Evolutionary conservation across 805 yeast species (phyloP).

Genomic region (Candida nitratophila): DNA sequence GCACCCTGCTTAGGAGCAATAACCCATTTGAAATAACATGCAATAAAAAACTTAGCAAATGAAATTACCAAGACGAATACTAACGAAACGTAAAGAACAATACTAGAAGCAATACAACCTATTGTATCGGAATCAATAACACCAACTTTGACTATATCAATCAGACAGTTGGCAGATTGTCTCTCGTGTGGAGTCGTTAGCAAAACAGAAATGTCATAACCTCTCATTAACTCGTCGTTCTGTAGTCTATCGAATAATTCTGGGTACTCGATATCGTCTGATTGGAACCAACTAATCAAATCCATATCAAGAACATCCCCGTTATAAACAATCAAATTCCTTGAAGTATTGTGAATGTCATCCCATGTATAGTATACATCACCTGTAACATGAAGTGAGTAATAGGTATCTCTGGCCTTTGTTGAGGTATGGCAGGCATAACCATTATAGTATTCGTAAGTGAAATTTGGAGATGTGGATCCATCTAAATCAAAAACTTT

Average conservation of each 20-base stretch:
- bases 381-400: conserved; percentile 50
- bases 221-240: conserved; percentile 47
- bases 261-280: conserved; percentile 68
- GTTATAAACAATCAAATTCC: conserved; percentile 81
- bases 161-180: conserved; percentile 69
- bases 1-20: conserved; percentile 80
- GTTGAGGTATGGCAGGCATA: conserved; percentile 87
- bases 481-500: conserved; percentile 65
- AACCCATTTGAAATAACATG: conserved; percentile 85
- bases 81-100: conserved; percentile 75
- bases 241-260: conserved; percentile 57
- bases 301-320: conserved; percentile 84
- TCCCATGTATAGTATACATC: conserved; percentile 90
- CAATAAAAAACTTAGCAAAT: conserved; percentile 68
- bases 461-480: conserved; percentile 55
- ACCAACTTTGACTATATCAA: conserved; percentile 86
- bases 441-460: conserved; percentile 63
- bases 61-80: conserved; percentile 82
- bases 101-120: conserved; percentile 88
- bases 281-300: conserved; percentile 67
- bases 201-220: conserved; percentile 76
- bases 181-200: conserved; percentile 62
- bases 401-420: conserved; percentile 62
- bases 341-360: conserved; percentile 57
- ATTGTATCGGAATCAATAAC: conserved; percentile 80